Evolutionary conservation across 2,329 filamentous ascomycete species (phyloP).

Genomic region (Lachnellula willkommii): DNA sequence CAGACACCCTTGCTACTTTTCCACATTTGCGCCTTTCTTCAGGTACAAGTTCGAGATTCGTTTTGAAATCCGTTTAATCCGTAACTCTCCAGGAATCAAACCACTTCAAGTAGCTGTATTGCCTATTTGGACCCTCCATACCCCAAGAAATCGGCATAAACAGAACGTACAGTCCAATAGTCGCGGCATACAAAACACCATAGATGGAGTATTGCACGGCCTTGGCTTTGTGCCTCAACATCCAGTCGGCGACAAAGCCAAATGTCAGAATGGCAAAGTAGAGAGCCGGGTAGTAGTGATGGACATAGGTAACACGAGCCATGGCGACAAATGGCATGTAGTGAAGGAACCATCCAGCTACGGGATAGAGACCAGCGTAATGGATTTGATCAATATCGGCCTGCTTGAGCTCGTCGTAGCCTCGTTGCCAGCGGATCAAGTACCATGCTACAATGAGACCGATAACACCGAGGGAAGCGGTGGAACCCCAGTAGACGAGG

Average conservation of each 20-base stretch:
- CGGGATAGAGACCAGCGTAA: conserved; percentile 85
- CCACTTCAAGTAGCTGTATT: conserved; percentile 95
- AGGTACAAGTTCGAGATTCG: not conserved
- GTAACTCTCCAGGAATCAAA: conserved; percentile 66
- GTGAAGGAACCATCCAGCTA: conserved; percentile 92
- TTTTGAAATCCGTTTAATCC: conserved; percentile 20
- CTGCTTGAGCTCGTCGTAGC: conserved; percentile 75
- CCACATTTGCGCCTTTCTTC: not conserved
- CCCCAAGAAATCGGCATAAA: conserved; percentile 96
- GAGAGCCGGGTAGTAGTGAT: conserved; percentile 97
- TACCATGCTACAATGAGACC: conserved; percentile 75
- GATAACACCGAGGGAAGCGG: conserved; percentile 69
- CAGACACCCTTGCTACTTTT: not conserved
- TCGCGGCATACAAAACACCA: conserved; percentile 62
- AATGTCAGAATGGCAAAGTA: conserved; percentile 92
- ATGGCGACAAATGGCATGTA: conserved; percentile 95
- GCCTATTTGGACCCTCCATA: conserved; percentile 76
- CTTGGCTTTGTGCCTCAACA: conserved; percentile 61
- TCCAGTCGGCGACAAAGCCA: conserved; percentile 85
- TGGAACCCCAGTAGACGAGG: conserved; percentile 91
- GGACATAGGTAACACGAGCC: conserved; percentile 97
- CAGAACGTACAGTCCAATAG: conserved; percentile 78
- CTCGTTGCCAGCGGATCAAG: conserved; percentile 89
- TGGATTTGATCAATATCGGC: conserved; percentile 89
- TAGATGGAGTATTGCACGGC: conserved; percentile 65